A percentile compares a stretch with the other conserved stretches of the same genome.
phyloP scores from a whole-genome alignment of 306 rosid genomes.

The Prunus mira region DNA sequence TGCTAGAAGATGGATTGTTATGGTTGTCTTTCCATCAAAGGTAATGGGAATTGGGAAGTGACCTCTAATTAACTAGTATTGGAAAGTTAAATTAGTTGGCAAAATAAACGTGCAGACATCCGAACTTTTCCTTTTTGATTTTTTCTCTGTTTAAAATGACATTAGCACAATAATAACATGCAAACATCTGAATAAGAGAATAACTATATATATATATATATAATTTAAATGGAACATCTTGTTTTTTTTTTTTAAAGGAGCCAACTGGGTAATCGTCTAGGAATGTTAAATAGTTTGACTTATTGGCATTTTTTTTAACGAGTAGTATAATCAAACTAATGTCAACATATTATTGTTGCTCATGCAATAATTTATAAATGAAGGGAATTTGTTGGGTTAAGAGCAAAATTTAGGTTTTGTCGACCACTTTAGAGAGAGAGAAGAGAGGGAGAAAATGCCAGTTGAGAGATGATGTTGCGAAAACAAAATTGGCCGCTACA shows the following conservation, averaged over 20 bases:
- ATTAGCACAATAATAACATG: too few relatives aligned
- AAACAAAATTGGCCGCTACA: conserved; percentile 13
- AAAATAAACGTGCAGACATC: neutral
- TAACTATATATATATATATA: too few relatives aligned
- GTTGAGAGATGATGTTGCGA: neutral
- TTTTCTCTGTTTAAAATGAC: accelerated
- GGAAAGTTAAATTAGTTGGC: neutral
- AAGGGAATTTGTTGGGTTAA: conserved; percentile 3
- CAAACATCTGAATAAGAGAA: accelerated
- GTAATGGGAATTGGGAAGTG: neutral
- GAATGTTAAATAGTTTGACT: conserved; percentile 16
- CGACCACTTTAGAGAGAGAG: neutral
- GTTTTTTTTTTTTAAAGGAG: neutral
- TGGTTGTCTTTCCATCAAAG: neutral
- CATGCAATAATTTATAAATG: neutral
- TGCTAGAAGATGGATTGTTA: neutral
- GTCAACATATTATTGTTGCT: conserved; percentile 1
- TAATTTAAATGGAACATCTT: neutral
- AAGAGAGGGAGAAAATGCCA: neutral
- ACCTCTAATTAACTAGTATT: neutral
- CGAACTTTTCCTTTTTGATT: accelerated
- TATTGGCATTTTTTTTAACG: neutral
- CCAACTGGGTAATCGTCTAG: neutral
- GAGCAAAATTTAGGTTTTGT: conserved; percentile 7
- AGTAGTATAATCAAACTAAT: neutral